A percentile compares a stretch with the other conserved stretches of the same genome.
Evolutionary conservation across 768 basidiomycete genomes (phyloP).

Genomic region (Xerocomellus chrysenteron): DNA sequence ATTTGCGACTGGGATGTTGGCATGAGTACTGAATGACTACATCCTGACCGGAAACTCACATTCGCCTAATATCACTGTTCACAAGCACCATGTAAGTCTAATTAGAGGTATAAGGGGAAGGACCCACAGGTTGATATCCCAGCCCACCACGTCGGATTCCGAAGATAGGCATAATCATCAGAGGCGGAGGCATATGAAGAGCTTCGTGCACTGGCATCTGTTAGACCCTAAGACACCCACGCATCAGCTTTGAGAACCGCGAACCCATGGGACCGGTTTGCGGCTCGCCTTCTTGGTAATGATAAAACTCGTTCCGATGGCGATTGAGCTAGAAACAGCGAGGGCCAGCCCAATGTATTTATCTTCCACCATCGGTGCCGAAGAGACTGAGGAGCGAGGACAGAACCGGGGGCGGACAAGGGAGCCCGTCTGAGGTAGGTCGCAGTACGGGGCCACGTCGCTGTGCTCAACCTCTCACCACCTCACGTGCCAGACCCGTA

Average conservation of each 20-base stretch:
- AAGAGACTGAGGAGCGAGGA: not conserved
- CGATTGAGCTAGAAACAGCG: conserved; percentile 78
- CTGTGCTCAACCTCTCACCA: not conserved
- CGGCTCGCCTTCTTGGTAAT: conserved; percentile 92
- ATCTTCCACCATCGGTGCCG: conserved; percentile 71
- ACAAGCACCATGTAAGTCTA: conserved; percentile 5
- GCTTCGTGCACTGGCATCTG: conserved; percentile 69
- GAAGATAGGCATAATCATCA: conserved; percentile 82
- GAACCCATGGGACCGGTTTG: not conserved
- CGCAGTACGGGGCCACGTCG: conserved; percentile 1
- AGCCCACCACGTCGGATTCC: conserved; percentile 96
- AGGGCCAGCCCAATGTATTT: conserved; percentile 93
- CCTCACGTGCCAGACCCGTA: conserved; percentile 21
- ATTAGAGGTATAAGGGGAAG: not conserved
- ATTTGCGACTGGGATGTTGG: conserved; percentile 57
- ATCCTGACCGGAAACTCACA: conserved; percentile 42
- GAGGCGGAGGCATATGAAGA: conserved; percentile 58
- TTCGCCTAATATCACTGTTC: conserved; percentile 93
- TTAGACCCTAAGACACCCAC: conserved; percentile 65
- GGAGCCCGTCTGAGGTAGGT: conserved; percentile 3
- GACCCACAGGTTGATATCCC: conserved; percentile 88
- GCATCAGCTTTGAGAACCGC: conserved; percentile 11
- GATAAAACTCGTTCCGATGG: conserved; percentile 95
- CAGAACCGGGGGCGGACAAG: conserved; percentile 6
- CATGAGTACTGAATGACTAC: conserved; percentile 1